Evolutionary conservation across 129 eudicot genomes (phyloP).

Genomic region (Calendula officinalis): DNA sequence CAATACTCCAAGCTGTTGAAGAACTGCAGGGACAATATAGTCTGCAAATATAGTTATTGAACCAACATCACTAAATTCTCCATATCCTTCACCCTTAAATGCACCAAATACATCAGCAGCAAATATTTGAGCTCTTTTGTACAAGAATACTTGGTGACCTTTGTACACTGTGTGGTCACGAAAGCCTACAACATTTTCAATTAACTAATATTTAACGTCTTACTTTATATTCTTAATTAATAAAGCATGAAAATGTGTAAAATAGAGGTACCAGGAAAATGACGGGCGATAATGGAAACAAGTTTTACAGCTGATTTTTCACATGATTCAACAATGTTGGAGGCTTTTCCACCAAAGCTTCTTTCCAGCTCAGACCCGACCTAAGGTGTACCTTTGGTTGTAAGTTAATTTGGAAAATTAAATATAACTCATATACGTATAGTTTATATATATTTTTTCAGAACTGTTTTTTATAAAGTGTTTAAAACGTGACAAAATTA

Average conservation of each 20-base stretch:
- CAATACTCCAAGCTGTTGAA: constrained; percentile 84
- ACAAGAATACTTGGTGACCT: constrained; percentile 86
- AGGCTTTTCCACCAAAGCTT: constrained; percentile 85
- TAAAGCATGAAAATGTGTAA: neutral
- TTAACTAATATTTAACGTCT: neutral
- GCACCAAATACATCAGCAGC: constrained; percentile 95
- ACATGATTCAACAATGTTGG: constrained; percentile 68
- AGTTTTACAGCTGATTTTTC: constrained; percentile 82
- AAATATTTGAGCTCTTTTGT: constrained; percentile 89
- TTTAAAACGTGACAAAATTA: neutral
- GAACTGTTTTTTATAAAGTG: neutral
- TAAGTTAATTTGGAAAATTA: constrained; percentile 9
- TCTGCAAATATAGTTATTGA: constrained; percentile 85
- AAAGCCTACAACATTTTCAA: constrained; percentile 48
- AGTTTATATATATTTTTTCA: neutral
- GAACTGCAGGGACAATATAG: constrained; percentile 91
- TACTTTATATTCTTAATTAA: neutral
- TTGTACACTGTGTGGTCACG: constrained; percentile 91
- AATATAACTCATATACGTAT: neutral
- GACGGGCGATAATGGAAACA: constrained; percentile 68
- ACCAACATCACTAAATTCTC: constrained; percentile 70
- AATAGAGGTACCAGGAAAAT: constrained; percentile 66
- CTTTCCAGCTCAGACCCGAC: constrained; percentile 80
- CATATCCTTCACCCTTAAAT: constrained; percentile 80
- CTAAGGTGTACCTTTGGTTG: constrained; percentile 30